These are phyloP conservation scores for Kluyveromyces dobzhanskii DNA, from an alignment of 805 yeast species.

Conservation along the genomic window DNA sequence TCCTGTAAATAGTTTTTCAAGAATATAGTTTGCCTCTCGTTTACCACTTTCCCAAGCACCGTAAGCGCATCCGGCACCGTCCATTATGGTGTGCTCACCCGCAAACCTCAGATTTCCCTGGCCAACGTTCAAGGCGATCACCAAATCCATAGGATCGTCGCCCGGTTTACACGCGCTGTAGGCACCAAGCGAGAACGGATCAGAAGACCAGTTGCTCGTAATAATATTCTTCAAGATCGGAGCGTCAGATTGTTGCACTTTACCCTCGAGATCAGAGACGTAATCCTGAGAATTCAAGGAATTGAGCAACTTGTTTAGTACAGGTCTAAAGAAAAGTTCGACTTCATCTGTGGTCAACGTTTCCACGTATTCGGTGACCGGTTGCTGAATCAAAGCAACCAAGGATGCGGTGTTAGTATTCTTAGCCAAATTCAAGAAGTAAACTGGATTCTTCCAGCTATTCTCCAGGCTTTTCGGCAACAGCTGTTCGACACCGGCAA, in stretches of 20 bases:
- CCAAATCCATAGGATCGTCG: slow-evolving; percentile 59
- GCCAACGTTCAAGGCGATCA: slow-evolving; percentile 55
- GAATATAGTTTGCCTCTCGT: slow-evolving; percentile 42
- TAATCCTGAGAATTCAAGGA: slow-evolving; percentile 12
- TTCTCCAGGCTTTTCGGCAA: slow-evolving; percentile 2
- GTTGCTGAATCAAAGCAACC: slow-evolving; percentile 62
- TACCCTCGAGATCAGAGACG: slow-evolving; percentile 1
- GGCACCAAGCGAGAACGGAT: slow-evolving; percentile 74
- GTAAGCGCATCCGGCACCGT: slow-evolving; percentile 88
- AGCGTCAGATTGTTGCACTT: slow-evolving; percentile 1
- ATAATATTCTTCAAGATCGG: slow-evolving; percentile 37
- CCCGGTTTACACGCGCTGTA: slow-evolving; percentile 65
- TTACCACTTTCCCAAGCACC: slow-evolving; percentile 80
- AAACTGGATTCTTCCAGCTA: slow-evolving; percentile 49
- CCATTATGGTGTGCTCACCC: slow-evolving; percentile 81
- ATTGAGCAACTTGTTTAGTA: slow-evolving; percentile 19
- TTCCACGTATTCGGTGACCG: slow-evolving; percentile 56
- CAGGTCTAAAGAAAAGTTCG: slow-evolving; percentile 53
- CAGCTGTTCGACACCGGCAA: slow-evolving; percentile 7
- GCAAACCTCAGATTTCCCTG: slow-evolving; percentile 65
- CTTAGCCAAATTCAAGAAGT: slow-evolving; percentile 51
- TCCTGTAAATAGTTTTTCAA: slow-evolving; percentile 11
- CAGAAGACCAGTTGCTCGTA: slow-evolving; percentile 68
- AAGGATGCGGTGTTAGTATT: slow-evolving; percentile 45
- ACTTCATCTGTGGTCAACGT: slow-evolving; percentile 41